Evolutionary conservation across 352 stramenopile species (phyloP), one percentile per base, ranked within the genome.

Genomic region (Pythium dissotocum): DNA sequence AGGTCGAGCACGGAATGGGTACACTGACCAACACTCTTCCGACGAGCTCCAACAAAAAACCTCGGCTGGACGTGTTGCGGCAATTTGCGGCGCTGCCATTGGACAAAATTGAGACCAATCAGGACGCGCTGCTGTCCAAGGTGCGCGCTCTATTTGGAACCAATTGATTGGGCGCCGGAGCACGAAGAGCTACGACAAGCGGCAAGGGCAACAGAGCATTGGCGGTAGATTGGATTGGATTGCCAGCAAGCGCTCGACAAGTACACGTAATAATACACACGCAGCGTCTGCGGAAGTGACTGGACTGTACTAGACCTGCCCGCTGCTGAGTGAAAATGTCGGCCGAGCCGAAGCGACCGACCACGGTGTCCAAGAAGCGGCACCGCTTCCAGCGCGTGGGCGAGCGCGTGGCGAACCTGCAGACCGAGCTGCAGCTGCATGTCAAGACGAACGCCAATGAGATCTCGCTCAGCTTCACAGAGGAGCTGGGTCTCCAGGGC

Each of bases 361-460:
- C 40, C 28, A 73, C 75, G 59, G 56, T 79, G 36, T 76, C 72
- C 49, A 89, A 88, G 72, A 91, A 90, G 78, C 81, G 87, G 58
- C 87, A 95, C 62, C 88, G 88, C 77, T 96, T 96, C 73, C 82
- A 94, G 73, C 83, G 79, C 48, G 86, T 94, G 36, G 78, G 88
- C 35, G 88, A 96, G 79, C 87, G 88, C 63, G 80, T 96, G 44
- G 77, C 77, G 57, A 89, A 84, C 53, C 62, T 96, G 40, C 83
- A 94, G 74, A 76, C 77, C 48, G 88, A 96, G 69, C 77, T 96
- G 57, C 81, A 87, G 71, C 76, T 96, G 49, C 81, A 92, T 40
- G 80, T 84, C 69, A 96, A 96, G 85, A 94, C 75, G 40, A 91
- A 84, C 57, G 74, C 78, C 12, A 76, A 76, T 35, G 85, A 89